phyloP scores from a whole-genome alignment of 2,329 filamentous ascomycete genomes.

The Exophiala aquamarina region DNA sequence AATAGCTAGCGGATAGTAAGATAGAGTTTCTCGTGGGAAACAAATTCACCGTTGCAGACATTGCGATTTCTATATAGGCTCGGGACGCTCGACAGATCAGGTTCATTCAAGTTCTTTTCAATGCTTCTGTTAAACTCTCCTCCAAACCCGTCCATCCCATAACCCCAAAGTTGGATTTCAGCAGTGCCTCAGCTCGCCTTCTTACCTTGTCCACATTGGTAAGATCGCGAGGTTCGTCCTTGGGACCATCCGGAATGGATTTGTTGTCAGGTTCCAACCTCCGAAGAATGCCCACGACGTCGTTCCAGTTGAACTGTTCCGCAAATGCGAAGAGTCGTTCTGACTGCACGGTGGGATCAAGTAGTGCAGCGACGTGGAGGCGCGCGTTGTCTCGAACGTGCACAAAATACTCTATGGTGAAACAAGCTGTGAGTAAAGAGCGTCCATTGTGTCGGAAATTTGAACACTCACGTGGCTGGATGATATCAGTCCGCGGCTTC shows the following conservation, averaged over 20 bases:
- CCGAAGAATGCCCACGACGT: constrained; percentile 37
- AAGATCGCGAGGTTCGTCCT: too few relatives aligned
- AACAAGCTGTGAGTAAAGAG: background rate
- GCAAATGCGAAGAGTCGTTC: constrained; percentile 58
- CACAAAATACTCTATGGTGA: constrained; percentile 10
- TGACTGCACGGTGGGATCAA: constrained; percentile 31
- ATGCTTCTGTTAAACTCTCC: too few relatives aligned
- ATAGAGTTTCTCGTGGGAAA: too few relatives aligned
- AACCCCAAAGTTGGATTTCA: too few relatives aligned
- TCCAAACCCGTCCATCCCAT: too few relatives aligned
- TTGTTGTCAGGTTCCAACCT: constrained; percentile 35
- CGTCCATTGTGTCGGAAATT: background rate
- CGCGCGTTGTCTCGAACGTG: constrained; percentile 52
- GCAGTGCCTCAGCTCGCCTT: too few relatives aligned
- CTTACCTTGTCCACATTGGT: too few relatives aligned
- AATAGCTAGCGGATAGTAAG: too few relatives aligned
- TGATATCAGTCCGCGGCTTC: constrained; percentile 19
- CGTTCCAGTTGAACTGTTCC: constrained; percentile 46
- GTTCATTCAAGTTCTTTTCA: too few relatives aligned
- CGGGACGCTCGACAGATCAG: too few relatives aligned
- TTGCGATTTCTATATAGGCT: too few relatives aligned
- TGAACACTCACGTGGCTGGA: constrained; percentile 1
- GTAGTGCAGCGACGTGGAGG: constrained; percentile 39
- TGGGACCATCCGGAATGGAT: constrained; percentile 24
- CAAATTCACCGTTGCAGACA: too few relatives aligned